Evolutionary conservation across 768 basidiomycete species (phyloP).

Genomic region (Leccinellum albellum): DNA sequence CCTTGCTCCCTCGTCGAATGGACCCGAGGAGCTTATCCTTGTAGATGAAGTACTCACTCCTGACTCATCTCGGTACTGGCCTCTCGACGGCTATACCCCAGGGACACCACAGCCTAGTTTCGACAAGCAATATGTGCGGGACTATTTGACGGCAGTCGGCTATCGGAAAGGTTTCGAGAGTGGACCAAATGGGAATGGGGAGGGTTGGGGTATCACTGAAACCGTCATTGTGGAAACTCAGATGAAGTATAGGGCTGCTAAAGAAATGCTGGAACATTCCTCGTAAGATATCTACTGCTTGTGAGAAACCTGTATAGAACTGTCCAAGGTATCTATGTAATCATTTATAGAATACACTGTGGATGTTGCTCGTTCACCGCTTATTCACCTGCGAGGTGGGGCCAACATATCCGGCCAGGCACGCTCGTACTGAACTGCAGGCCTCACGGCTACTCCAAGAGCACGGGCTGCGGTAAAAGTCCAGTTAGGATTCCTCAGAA

Average conservation of each 20-base stretch:
- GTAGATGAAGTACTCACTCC: constrained; percentile 97
- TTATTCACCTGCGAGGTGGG: not conserved
- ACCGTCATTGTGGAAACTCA: constrained; percentile 74
- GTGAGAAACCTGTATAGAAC: not conserved
- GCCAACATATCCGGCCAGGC: constrained; percentile 45
- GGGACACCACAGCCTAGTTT: constrained; percentile 85
- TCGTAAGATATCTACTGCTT: constrained; percentile 8
- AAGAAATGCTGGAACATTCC: constrained; percentile 48
- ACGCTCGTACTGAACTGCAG: constrained; percentile 70
- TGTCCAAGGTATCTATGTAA: constrained; percentile 2
- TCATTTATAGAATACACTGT: not conserved
- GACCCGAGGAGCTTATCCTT: constrained; percentile 61
- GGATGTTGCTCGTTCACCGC: not conserved
- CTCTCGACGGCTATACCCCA: constrained; percentile 62
- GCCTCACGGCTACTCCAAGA: constrained; percentile 61
- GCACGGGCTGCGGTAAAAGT: constrained; percentile 56
- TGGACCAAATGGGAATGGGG: constrained; percentile 61
- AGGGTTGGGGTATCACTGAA: constrained; percentile 78
- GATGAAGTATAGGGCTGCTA: constrained; percentile 76
- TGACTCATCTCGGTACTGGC: constrained; percentile 98
- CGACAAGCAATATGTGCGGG: constrained; percentile 94
- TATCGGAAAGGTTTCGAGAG: constrained; percentile 77
- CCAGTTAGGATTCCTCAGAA: constrained; percentile 67
- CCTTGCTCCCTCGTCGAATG: constrained; percentile 46
- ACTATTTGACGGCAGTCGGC: constrained; percentile 75